These are phyloP conservation scores for Cercospora canescens DNA, from an alignment of 2,329 filamentous ascomycete genomes.

Conservation along the genomic window DNA sequence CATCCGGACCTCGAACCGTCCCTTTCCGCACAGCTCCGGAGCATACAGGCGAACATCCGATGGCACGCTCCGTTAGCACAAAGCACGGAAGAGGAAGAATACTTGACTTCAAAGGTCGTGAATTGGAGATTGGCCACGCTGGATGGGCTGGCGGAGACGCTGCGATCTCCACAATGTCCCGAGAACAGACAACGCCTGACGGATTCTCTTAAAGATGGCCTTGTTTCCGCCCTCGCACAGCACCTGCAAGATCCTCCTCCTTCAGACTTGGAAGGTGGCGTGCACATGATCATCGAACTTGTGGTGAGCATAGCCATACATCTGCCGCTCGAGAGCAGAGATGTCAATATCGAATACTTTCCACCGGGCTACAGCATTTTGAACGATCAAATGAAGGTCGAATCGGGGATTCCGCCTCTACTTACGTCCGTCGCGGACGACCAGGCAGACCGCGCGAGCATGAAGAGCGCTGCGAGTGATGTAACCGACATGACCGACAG, in stretches of 20 bases:
- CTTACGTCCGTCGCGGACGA: conserved; percentile 45
- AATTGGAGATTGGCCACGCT: conserved; percentile 92
- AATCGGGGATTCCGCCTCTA: conserved; percentile 56
- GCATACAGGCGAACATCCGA: conserved; percentile 84
- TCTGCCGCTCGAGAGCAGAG: conserved; percentile 84
- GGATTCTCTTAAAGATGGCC: conserved; percentile 62
- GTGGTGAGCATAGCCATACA: conserved; percentile 84
- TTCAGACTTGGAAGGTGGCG: conserved; percentile 79
- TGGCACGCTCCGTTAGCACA: conserved; percentile 70
- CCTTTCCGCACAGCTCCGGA: conserved; percentile 77
- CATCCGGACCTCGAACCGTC: conserved; percentile 80
- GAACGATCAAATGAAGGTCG: conserved; percentile 79
- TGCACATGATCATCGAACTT: conserved; percentile 89
- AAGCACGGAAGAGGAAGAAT: conserved; percentile 85
- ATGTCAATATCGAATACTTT: conserved; percentile 85
- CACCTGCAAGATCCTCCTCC: conserved; percentile 76
- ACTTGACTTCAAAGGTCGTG: conserved; percentile 80
- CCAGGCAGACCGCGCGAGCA: conserved; percentile 42
- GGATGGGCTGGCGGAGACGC: conserved; percentile 76
- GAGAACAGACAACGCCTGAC: conserved; percentile 64
- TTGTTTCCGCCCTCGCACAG: conserved; percentile 70
- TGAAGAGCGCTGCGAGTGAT: conserved; percentile 40
- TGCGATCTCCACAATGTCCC: conserved; percentile 65
- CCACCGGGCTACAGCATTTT: conserved; percentile 71
- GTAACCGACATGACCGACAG: conserved; percentile 32